Evolutionary conservation across 2,329 filamentous ascomycete genomes (phyloP), one percentile per base, ranked within the genome.

Genomic region (Tolypocladium nubicola): DNA sequence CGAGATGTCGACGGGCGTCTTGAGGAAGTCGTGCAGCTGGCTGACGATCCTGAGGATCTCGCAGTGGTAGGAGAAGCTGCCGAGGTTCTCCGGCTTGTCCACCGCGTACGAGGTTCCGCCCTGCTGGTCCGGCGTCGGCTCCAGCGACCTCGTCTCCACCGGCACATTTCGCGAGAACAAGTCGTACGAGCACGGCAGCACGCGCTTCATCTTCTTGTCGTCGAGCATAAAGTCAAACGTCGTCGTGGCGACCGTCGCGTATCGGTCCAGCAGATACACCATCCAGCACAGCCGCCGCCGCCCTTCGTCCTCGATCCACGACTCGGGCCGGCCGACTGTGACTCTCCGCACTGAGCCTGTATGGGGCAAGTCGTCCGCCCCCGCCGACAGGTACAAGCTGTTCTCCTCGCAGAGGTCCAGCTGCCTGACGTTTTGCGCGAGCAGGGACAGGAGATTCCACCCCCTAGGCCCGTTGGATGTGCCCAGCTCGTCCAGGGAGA

Each of bases 231-330:
- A 76, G 57, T 76, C 73, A 56, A 74, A 73, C 0, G 66, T 70
- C 0, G 71, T 71, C 1, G 73, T 73, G 6, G 72, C 73, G 43
- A 76, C 70, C 0, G 75, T 75, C 1, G 74, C 71, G 45, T 76
- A 76, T 45, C 75, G 67, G 56, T 76, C 75, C 10, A 76, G 67
- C 14, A 75, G 68, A 53, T 76, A 76, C 0, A 76, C 72, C 71
- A 76, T 75, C 74, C 74, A 76, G 54, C 72, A 75, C 0, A 76
- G 63, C 2, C 74, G 68, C 4, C 74, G 62, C 2, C 75, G 65
- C 7, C 75, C 72, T 59, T 76, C 74, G 35, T 76, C 75, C 55
- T 76, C 74, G 35, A 76, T 75, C 73, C 73, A 76, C 1, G 74
- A 75, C 16, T 71, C 68, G 1, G 74, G 74, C 7, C 67, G 68